Evolutionary conservation across 371 early-diverging fungal species (phyloP).

Genomic region (Capillidium heterosporum): DNA sequence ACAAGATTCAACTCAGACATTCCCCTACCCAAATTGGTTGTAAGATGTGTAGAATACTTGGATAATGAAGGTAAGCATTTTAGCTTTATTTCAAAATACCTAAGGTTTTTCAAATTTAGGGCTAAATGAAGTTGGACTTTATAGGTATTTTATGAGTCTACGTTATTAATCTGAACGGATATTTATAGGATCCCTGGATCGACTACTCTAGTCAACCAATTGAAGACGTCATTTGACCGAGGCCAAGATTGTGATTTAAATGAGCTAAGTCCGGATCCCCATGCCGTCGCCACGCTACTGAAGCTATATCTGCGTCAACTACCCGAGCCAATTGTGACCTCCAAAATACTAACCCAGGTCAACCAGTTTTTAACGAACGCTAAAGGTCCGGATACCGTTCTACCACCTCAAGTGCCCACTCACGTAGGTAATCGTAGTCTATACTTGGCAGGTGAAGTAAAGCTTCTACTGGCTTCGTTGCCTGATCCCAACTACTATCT

Average conservation of each 20-base stretch:
- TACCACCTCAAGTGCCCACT: neutral
- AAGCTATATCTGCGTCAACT: neutral
- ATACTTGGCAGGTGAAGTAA: neutral
- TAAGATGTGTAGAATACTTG: slow-evolving; percentile 2
- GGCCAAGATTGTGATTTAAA: neutral
- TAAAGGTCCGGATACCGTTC: neutral
- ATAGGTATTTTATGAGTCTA: neutral
- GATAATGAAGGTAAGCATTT: slow-evolving; percentile 4
- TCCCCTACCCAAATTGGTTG: neutral
- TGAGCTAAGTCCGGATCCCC: neutral
- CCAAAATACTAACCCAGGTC: neutral
- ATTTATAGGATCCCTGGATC: slow-evolving; percentile 4
- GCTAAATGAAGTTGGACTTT: slow-evolving; percentile 5
- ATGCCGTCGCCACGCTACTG: slow-evolving; percentile 3
- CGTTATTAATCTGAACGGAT: neutral
- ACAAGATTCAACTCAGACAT: neutral
- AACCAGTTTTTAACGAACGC: slow-evolving; percentile 1
- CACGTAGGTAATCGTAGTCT: neutral
- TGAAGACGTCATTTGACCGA: neutral
- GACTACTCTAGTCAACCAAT: neutral
- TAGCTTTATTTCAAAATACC: neutral
- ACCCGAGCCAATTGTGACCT: slow-evolving; percentile 4
- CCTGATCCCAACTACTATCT: slow-evolving; percentile 1
- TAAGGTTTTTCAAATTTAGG: neutral
- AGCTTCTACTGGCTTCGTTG: neutral